A percentile compares a stretch with the other conserved stretches of the same genome.
phyloP scores from a whole-genome alignment of 257 asterid species.

The Haberlea rhodopensis region DNA sequence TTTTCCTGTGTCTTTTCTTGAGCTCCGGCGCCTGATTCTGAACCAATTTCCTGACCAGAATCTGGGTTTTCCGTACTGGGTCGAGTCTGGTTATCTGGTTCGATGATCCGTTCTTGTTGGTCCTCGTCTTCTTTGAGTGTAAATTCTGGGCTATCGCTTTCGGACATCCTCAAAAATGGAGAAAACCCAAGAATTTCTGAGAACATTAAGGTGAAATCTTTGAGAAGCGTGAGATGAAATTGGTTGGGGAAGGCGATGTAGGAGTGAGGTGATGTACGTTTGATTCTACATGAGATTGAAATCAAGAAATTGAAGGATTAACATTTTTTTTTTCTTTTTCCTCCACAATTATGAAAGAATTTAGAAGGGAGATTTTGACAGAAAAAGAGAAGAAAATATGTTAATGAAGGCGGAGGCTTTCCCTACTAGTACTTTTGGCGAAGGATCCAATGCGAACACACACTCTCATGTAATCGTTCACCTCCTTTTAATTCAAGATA shows the following conservation, averaged over 20 bases:
- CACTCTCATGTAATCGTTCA: constrained; percentile 34
- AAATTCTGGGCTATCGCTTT: constrained; percentile 8
- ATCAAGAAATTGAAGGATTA: constrained; percentile 21
- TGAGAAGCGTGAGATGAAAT: constrained; percentile 3
- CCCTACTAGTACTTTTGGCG: constrained; percentile 35
- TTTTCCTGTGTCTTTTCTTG: constrained; percentile 2
- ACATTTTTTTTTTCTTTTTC: background rate
- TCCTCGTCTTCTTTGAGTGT: constrained; percentile 3
- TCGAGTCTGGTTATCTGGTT: constrained; percentile 1
- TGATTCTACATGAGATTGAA: constrained; percentile 8
- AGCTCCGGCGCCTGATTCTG: background rate
- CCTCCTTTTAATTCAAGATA: too few relatives aligned
- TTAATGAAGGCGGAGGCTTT: constrained; percentile 29
- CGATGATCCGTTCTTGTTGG: background rate
- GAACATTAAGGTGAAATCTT: constrained; percentile 36
- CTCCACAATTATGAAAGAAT: background rate
- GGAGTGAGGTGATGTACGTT: constrained; percentile 9
- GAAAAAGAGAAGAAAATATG: constrained; percentile 7
- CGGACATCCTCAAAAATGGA: constrained; percentile 28
- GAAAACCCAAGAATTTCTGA: constrained; percentile 31
- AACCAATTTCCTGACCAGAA: constrained; percentile 4
- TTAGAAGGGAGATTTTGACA: constrained; percentile 31
- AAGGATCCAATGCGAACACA: constrained; percentile 56
- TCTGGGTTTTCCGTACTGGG: constrained; percentile 1
- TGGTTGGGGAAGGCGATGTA: background rate